phyloP scores from a whole-genome alignment of 306 rosid species.

The Rosa lucieae region DNA sequence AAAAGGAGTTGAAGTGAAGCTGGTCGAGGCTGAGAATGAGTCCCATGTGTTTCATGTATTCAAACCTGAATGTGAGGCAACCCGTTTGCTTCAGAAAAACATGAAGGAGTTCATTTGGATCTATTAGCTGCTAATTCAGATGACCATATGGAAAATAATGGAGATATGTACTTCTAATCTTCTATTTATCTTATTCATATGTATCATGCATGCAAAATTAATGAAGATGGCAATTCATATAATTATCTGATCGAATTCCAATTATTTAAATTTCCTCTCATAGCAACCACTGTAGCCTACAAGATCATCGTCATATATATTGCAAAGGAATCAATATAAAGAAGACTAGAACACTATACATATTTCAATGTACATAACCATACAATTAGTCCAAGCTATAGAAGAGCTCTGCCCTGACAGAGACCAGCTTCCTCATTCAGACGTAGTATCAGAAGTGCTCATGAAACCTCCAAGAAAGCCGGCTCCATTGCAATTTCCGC shows the following conservation, averaged over 20 bases:
- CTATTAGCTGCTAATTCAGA: conserved; percentile 19
- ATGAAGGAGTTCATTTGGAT: conserved; percentile 58
- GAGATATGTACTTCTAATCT: neutral
- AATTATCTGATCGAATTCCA: neutral
- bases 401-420: neutral
- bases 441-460: conserved; percentile 58
- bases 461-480: conserved; percentile 92
- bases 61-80: conserved; percentile 52
- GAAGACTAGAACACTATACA: neutral
- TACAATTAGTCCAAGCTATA: neutral
- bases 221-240: neutral
- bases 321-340: neutral
- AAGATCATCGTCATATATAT: neutral
- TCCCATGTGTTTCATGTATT: conserved; percentile 59
- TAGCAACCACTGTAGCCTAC: neutral
- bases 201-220: neutral
- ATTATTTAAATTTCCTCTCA: neutral
- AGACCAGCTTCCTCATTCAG: conserved; percentile 6
- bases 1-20: conserved; percentile 50
- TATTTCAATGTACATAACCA: conserved; percentile 2
- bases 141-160: neutral
- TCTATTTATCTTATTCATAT: neutral
- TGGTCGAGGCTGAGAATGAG: conserved; percentile 60
- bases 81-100: conserved; percentile 59
- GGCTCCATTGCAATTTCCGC: conserved; percentile 92